Evolutionary conservation across 352 stramenopile genomes (phyloP).

Genomic region (Phytophthora fragariae): DNA sequence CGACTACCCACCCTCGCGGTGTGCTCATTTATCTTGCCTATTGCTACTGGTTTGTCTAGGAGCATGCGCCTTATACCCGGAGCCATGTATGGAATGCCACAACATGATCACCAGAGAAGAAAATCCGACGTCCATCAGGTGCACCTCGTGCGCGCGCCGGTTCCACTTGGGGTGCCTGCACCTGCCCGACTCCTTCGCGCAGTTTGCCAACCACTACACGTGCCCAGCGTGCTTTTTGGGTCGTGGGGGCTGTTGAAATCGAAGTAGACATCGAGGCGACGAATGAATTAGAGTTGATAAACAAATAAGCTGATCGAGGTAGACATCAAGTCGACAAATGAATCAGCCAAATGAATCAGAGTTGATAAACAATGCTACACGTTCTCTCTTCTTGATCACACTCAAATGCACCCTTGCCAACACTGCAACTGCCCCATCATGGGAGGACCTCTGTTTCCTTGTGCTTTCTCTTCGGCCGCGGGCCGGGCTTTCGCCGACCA

Average conservation of each 20-base stretch:
- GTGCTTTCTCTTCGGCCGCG: conserved; percentile 54
- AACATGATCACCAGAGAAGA: conserved; percentile 43
- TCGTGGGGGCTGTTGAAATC: conserved; percentile 33
- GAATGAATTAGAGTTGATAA: background rate
- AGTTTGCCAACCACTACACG: conserved; percentile 67
- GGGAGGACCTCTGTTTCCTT: background rate
- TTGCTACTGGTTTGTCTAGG: conserved; percentile 10
- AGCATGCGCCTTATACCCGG: conserved; percentile 19
- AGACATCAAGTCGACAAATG: background rate
- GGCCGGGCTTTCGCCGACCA: conserved; percentile 68
- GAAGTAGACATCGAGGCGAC: too few species aligned
- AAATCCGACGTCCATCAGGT: conserved; percentile 50
- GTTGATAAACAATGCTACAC: background rate
- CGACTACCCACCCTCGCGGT: background rate
- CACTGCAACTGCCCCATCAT: background rate
- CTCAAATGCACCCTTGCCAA: background rate
- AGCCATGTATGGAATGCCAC: conserved; percentile 52
- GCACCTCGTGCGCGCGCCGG: conserved; percentile 46
- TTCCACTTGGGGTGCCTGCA: conserved; percentile 70
- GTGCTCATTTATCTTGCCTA: background rate
- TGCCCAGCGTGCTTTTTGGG: conserved; percentile 73
- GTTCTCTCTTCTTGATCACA: background rate
- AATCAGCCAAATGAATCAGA: background rate
- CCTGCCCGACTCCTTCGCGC: conserved; percentile 61
- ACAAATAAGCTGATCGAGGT: background rate